These are phyloP conservation scores for Tubosaeta sp. DNA, from an alignment of 768 basidiomycete species.

Conservation along the genomic window DNA sequence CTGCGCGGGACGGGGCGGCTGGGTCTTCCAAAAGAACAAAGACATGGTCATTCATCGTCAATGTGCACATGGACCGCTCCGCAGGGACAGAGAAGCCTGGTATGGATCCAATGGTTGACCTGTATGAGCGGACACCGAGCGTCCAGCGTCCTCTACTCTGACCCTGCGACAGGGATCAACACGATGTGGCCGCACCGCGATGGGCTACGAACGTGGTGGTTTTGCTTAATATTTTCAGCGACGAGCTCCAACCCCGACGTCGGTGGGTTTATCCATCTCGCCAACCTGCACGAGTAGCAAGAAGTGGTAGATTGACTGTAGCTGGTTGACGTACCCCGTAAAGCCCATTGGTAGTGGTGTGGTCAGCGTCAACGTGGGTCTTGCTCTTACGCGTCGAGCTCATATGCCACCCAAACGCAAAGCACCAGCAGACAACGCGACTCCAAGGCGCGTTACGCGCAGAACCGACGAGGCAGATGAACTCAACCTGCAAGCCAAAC, in stretches of 20 bases:
- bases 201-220: constrained; percentile 54
- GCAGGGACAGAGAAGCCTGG: constrained; percentile 46
- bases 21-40: constrained; percentile 80
- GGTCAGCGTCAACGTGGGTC: constrained; percentile 10
- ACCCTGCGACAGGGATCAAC: constrained; percentile 42
- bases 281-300: constrained; percentile 45
- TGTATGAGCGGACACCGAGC: constrained; percentile 66
- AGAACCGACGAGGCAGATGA: constrained; percentile 27
- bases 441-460: constrained; percentile 33
- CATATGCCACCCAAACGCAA: constrained; percentile 42
- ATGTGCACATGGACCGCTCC: constrained; percentile 69
- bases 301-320: not conserved
- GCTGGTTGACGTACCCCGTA: constrained; percentile 44
- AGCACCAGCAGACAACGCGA: constrained; percentile 19
- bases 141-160: constrained; percentile 60
- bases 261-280: constrained; percentile 82
- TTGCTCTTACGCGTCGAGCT: constrained; percentile 25
- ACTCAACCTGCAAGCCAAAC: constrained; percentile 22
- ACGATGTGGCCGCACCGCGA: constrained; percentile 8
- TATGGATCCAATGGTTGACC: constrained; percentile 62
- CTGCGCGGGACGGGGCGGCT: constrained; percentile 60
- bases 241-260: constrained; percentile 65
- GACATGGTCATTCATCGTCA: constrained; percentile 77
- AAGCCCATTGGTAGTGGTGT: constrained; percentile 46
- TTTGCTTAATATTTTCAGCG: constrained; percentile 60